A percentile compares a stretch with the other conserved stretches of the same genome.
Evolutionary conservation across 345 rosid genomes (phyloP).

Genomic region (Eucalyptus marginata): DNA sequence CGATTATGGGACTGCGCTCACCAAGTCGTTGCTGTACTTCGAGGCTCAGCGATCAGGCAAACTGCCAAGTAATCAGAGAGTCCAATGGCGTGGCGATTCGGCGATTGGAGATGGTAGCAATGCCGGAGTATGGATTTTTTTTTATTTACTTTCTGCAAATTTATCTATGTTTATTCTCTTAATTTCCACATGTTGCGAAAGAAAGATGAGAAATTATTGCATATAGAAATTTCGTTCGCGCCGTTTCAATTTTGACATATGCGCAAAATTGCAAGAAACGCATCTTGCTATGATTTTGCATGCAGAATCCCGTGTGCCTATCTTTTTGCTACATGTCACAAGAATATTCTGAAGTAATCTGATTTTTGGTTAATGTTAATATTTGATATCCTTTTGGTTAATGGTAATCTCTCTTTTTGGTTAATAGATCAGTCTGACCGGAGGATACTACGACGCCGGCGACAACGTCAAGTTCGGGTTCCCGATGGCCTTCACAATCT

Average conservation of each 20-base stretch:
- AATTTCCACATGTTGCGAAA: not conserved
- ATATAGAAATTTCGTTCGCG: not conserved
- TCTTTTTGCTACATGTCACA: not conserved
- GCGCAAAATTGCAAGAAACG: not conserved
- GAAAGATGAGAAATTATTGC: accelerated
- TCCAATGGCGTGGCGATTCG: conserved; percentile 58
- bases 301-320: not conserved
- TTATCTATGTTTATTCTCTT: not conserved
- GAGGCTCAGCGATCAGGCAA: conserved; percentile 77
- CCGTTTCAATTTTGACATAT: not conserved
- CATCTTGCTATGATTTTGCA: not conserved
- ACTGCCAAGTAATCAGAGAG: conserved; percentile 49
- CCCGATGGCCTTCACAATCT: conserved; percentile 65
- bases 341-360: not conserved
- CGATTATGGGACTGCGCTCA: conserved; percentile 43
- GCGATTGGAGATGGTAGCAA: conserved; percentile 51
- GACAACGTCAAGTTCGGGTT: conserved; percentile 74
- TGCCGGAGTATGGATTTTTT: not conserved
- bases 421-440: conserved; percentile 36
- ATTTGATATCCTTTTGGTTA: not conserved
- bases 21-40: conserved; percentile 53
- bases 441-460: conserved; percentile 77
- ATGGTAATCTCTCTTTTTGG: not conserved
- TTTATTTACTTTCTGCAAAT: not conserved
- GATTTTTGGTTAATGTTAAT: not conserved